Base-by-base conservation (phyloP, 2,329 filamentous ascomycete genomes). In the Cadophora malorum region DNA sequence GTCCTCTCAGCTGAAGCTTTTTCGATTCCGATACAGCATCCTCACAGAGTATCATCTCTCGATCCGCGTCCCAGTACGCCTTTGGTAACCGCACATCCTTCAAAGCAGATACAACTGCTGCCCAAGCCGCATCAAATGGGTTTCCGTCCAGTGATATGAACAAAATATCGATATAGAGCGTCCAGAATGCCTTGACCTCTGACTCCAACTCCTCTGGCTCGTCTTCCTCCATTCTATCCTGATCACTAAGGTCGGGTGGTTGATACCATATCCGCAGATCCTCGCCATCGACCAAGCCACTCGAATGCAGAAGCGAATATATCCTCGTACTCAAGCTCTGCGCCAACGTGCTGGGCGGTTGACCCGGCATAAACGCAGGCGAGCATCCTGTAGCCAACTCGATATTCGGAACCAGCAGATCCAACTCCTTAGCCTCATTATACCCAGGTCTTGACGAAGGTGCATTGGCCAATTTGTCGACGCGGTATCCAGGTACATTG, bases 71-170 rank as follows among this genome's bases (percentile, higher is more conserved):
- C 90, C 92, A 99, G 79, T 88, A 88, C 16, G 94, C 93, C 62
- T 83, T 83, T 0, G 96, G 96, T 12, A 99, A 81, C 67, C 85
- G 87, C 4, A 93, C 95, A 78, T 96, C 88, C 64, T 83, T 84
- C 68, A 99, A 81, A 7, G 96, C 95, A 9, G 94, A 92, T 25
- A 97, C 79, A 0, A 96, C 85, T 14, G 93, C 90, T 0, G 91
- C 86, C 94, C 95, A 98, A 0, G 93, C 93, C 0, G 93, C 92
- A 76, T 99, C 95, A 72, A 98, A 94, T 1, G 93, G 88, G 75
- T 96, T 97, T 6, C 95, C 95, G 71, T 97, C 94, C 61, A 97
- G 88, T 0, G 93, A 96, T 73, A 99, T 90, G 80, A 97, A 96
- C 76, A 97, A 87, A n/a, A 97, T 85, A 77, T 98, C 95, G 72